Base-by-base conservation (phyloP, 2,329 filamentous ascomycete genomes). In the Stachybotrys chartarum region DNA sequence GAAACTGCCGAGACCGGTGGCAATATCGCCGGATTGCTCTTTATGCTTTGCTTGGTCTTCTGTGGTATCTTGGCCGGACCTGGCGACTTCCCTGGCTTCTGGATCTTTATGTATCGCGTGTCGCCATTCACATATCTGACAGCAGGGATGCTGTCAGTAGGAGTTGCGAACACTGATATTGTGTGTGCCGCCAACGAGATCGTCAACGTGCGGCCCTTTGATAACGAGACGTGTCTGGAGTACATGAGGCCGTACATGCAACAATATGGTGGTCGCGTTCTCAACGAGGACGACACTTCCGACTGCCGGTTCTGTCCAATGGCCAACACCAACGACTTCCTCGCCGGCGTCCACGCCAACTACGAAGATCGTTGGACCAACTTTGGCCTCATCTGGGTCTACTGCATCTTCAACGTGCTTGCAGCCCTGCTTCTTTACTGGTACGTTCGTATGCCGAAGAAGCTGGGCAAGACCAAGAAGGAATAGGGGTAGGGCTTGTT, bases 51-150 rank as follows among this genome's bases (percentile, higher is more conserved):
- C 50, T 73, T 89, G 5, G 62, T 66, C n/a, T 66, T 66, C 54
- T 66, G 64, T 14, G 64, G 64, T 49, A 59, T 66, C 1, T 58
- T 66, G n/a, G 63, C 63, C 0, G 52, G 55, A 0, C 63, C 64
- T 35, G 81, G 82, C 8, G 79, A 78, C 11, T 71, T 79, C 30
- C 85, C 84, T 1, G 82, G 83, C 5, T 81, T 82, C 57, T 72
- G 64, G 64, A 63, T 66, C 45, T 63, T 65, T 31, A 61, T 66
- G 64, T 93, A 93, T 71, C 83, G 87, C 50, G 73, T 91, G 51
- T 91, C 86, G 0, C 91, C 91, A 0, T 88, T 96, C 63, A 92
- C 88, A 0, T 96, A 96, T 68, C 75, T 94, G 16, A 83, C 93
- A 30, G 80, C 81, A 10, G 88, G 85, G 24, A 84, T 96, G 74